Percentiles rank a stretch among this genome's conserved stretches.
phyloP scores from a whole-genome alignment of 2,329 filamentous ascomycete genomes.

The Hymenoscyphus infarciens region DNA sequence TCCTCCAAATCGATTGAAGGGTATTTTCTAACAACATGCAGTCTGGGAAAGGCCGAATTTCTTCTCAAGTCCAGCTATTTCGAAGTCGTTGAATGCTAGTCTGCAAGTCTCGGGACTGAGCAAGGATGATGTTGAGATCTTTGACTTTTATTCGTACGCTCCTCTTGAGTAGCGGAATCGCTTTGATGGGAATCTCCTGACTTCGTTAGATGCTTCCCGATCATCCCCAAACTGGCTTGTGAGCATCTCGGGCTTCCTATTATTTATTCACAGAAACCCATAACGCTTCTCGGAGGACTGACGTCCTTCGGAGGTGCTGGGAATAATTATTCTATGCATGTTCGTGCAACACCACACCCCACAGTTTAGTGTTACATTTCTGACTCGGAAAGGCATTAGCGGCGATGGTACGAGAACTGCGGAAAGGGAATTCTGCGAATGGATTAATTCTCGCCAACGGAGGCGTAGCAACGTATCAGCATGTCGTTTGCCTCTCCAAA shows the following conservation, averaged over 20 bases:
- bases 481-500: slow-evolving; percentile 55
- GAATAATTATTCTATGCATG: slow-evolving; percentile 70
- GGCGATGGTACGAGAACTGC: slow-evolving; percentile 52
- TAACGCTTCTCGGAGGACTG: slow-evolving; percentile 61
- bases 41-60: slow-evolving; percentile 62
- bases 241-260: slow-evolving; percentile 54
- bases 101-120: slow-evolving; percentile 46
- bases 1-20: slow-evolving; percentile 3
- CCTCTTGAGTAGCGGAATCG: background rate
- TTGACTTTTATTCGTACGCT: slow-evolving; percentile 60
- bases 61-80: slow-evolving; percentile 55
- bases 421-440: slow-evolving; percentile 42
- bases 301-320: slow-evolving; percentile 68
- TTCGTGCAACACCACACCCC: background rate
- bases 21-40: slow-evolving; percentile 28
- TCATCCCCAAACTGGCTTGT: slow-evolving; percentile 64
- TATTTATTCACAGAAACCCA: slow-evolving; percentile 43
- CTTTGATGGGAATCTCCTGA: slow-evolving; percentile 8
- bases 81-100: slow-evolving; percentile 52
- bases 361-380: background rate
- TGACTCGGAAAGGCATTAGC: slow-evolving; percentile 42
- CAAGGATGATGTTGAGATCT: slow-evolving; percentile 53
- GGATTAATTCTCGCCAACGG: slow-evolving; percentile 64
- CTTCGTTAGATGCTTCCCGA: slow-evolving; percentile 58
- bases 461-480: slow-evolving; percentile 62